Evolutionary conservation across 164 flowering plant species (phyloP).

Genomic region (Kalanchoe fedtschenkoi): DNA sequence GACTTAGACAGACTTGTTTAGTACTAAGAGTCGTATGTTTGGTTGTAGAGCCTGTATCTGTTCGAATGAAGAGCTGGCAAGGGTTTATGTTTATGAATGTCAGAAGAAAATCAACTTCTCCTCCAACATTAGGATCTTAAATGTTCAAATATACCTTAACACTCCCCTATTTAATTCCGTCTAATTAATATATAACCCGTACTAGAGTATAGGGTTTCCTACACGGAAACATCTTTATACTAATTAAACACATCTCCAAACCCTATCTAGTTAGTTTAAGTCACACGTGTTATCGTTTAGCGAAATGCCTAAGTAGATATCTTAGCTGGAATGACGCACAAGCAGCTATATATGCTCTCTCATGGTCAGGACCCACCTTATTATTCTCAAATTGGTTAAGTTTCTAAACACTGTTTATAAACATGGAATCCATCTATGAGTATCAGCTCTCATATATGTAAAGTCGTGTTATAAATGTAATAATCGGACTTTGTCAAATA

Average conservation of each 20-base stretch:
- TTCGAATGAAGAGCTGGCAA: not conserved
- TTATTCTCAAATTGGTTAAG: too few relatives aligned
- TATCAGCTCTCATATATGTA: too few relatives aligned
- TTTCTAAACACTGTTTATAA: too few relatives aligned
- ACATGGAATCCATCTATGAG: too few relatives aligned
- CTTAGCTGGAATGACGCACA: not conserved
- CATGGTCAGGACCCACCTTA: too few relatives aligned
- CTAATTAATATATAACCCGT: not conserved
- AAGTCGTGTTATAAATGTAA: too few relatives aligned
- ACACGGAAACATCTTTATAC: not conserved
- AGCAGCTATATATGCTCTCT: not conserved
- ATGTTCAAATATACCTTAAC: not conserved
- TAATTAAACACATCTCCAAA: not conserved
- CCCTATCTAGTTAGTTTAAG: not conserved
- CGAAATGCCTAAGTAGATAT: not conserved
- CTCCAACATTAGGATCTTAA: slow-evolving; percentile 26
- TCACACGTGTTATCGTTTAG: not conserved
- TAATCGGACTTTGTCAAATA: not conserved
- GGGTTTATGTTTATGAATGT: slow-evolving; percentile 7
- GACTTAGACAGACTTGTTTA: not conserved
- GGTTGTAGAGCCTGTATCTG: not conserved
- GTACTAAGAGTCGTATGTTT: not conserved
- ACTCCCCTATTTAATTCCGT: not conserved
- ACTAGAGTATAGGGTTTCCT: not conserved
- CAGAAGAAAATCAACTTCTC: slow-evolving; percentile 15